These are phyloP conservation scores for Syncephalastrum contaminatum DNA, from an alignment of 371 early-diverging fungal genomes.

Conservation along the genomic window DNA sequence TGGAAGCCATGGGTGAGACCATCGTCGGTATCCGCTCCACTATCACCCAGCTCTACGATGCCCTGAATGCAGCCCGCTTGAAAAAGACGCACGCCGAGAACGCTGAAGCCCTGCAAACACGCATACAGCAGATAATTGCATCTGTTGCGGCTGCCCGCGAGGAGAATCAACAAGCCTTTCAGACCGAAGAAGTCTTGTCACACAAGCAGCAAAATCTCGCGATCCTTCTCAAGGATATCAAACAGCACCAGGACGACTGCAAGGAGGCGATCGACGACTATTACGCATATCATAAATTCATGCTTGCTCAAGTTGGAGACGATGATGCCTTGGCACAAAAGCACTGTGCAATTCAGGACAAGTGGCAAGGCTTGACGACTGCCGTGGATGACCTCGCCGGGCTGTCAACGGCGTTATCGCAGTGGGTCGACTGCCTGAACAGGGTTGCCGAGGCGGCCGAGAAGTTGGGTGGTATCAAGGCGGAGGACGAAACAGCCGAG, in stretches of 20 bases:
- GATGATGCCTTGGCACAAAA: conserved; percentile 4
- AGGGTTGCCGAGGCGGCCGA: background rate
- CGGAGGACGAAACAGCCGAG: conserved; percentile 2
- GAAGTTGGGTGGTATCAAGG: background rate
- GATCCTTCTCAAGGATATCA: conserved; percentile 18
- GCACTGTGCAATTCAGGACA: no score
- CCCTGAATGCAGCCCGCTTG: conserved; percentile 35
- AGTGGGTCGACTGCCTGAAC: no score
- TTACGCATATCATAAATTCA: conserved; percentile 30
- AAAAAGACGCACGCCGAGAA: conserved; percentile 26
- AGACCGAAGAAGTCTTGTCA: background rate
- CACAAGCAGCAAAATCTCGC: conserved; percentile 20
- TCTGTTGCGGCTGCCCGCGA: conserved; percentile 2
- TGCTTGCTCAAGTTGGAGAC: conserved; percentile 24
- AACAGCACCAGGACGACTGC: conserved; percentile 25
- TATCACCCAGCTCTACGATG: conserved; percentile 35
- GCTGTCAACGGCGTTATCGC: no score
- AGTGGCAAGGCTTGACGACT: no score
- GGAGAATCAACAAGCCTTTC: background rate
- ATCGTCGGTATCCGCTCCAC: conserved; percentile 25
- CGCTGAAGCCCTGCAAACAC: conserved; percentile 9
- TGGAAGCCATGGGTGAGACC: conserved; percentile 32
- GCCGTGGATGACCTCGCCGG: no score
- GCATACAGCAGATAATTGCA: background rate
- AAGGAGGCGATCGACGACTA: conserved; percentile 42